A percentile compares a stretch with the other conserved stretches of the same genome.
Conservation (phyloP, 1,284 basidiomycete genomes). For the Trichosporon ovoides region DNA sequence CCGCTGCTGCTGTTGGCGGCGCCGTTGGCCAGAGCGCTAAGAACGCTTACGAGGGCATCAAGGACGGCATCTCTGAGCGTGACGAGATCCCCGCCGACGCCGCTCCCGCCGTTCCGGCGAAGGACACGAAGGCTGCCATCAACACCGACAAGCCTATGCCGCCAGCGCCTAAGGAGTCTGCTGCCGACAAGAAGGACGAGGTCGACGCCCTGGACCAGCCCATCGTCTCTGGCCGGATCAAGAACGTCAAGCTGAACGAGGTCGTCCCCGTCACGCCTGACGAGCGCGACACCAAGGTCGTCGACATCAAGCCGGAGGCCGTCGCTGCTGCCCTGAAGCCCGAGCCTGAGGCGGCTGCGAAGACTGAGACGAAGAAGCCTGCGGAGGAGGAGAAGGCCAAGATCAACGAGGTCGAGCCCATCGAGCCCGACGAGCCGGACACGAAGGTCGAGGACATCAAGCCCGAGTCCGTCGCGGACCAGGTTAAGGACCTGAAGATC, state of each 20-base stretch:
- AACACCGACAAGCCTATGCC: conserved; percentile 3
- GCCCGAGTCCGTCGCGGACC: no score
- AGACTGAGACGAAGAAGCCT: not conserved
- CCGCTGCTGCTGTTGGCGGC: conserved; percentile 33
- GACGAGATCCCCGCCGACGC: not conserved
- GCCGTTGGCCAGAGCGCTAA: conserved; percentile 36
- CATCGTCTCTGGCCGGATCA: not conserved
- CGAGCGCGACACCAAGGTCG: not conserved
- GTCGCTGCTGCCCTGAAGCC: not conserved
- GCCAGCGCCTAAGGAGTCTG: no score
- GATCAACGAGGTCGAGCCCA: not conserved
- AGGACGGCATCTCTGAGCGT: conserved; percentile 2
- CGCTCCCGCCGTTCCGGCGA: not conserved
- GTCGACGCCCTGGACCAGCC: not conserved
- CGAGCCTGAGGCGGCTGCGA: not conserved
- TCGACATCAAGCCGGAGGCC: not conserved
- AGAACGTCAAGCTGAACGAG: conserved; percentile 5
- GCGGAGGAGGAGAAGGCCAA: not conserved
- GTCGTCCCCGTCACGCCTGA: not conserved
- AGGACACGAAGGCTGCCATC: conserved; percentile 6
- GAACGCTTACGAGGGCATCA: conserved; percentile 30
- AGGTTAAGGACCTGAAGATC: conserved; percentile 23
- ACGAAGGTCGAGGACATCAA: no score
- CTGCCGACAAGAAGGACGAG: not conserved
- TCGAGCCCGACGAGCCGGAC: no score